Conservation (phyloP, 2,329 filamentous ascomycete genomes). For the Zopfia rhizophila region DNA sequence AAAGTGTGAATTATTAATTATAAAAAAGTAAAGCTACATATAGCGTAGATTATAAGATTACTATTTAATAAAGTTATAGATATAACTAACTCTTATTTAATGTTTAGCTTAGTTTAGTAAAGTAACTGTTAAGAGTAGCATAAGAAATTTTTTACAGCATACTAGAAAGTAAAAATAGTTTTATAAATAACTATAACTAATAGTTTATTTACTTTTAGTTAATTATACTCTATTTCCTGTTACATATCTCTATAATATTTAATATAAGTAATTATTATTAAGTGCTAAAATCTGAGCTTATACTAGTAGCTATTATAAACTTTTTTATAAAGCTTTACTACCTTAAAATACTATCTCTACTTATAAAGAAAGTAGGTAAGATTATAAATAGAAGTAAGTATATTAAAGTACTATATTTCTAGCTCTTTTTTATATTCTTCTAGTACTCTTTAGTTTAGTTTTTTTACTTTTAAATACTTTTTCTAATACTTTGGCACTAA, state of each 20-base stretch:
- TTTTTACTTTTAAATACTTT: constrained; percentile 12
- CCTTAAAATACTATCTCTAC: constrained; percentile 15
- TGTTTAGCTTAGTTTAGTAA: no score
- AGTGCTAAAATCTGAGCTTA: constrained; percentile 12
- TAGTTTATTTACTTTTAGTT: no score
- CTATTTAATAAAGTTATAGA: no score
- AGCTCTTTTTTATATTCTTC: constrained; percentile 1
- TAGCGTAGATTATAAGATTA: no score
- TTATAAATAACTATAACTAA: neutral
- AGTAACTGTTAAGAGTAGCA: no score
- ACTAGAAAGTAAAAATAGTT: no score
- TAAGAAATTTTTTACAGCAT: no score
- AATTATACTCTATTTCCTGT: no score
- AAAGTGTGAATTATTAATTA: no score
- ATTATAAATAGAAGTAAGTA: constrained; percentile 4
- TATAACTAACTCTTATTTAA: no score
- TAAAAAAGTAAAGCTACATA: no score
- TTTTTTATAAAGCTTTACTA: constrained; percentile 5
- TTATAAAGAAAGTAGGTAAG: neutral
- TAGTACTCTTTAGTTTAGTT: constrained; percentile 6
- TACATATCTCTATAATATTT: neutral
- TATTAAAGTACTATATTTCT: constrained; percentile 7
- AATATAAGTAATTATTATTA: constrained; percentile 12
- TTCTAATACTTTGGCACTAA: constrained; percentile 6
- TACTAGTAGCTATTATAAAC: constrained; percentile 3